Base-by-base conservation (phyloP, 2,329 filamentous ascomycete species). In the Ilyonectria mors-panacis region DNA sequence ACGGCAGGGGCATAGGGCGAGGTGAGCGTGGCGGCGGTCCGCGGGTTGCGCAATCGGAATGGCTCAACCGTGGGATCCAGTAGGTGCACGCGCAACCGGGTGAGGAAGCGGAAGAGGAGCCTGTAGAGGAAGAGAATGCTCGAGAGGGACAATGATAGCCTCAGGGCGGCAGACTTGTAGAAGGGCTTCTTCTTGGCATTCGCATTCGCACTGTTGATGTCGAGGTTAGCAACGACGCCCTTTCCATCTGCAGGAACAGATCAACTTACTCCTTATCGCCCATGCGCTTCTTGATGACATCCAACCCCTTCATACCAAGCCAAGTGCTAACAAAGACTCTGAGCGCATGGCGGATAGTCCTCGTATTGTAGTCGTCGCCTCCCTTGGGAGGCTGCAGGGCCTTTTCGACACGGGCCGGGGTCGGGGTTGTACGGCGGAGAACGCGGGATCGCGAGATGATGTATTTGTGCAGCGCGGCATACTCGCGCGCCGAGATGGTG, bases 121-220 rank as follows among this genome's bases (percentile, higher is more conserved):
- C 96, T 91, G 79, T 99, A 96, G 68, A 97, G 89, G 48, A 98
- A 89, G 21, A 98, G 87, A 70, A 98, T 94, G 3, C 93, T 88
- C 17, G 94, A 95, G 15, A 98, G 86, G 0, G 94, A 96, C 9
- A 95, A 85, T 0, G 94, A 95, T 10, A 97, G 86, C 62, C 94
- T 89, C 57, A 96, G 84, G 26, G 93, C 92, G 0, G 91, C 86
- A 0, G 91, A 94, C 68, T 87, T 89, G 81, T 89, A 86, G 17
- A 90, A 82, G 0, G 88, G 85, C 47, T 86, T 81, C 73, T 87
- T 88, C 73, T 86, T 79, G n/a, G 71, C 65, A 13, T 77, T 79
- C 19, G 65, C 47, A 19, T 70, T 70, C 2, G 76, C 62, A 28
- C 77, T 81, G 44, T 44, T 17, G 28, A 33, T 17, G 33, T 13